These are phyloP conservation scores for Yamadazyma paraphyllophila DNA, from an alignment of 805 yeast species.

Conservation along the genomic window DNA sequence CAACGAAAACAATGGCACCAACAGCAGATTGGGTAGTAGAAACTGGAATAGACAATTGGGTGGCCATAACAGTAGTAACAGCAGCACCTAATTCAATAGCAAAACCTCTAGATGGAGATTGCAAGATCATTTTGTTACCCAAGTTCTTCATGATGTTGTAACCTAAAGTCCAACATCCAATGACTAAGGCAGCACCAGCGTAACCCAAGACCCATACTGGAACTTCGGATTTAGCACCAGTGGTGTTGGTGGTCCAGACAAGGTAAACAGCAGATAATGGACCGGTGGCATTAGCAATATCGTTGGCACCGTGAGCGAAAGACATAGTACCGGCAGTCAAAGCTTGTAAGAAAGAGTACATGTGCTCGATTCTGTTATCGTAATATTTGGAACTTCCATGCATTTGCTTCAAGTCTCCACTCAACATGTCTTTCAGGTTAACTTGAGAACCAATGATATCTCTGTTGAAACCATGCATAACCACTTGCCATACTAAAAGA, in stretches of 20 bases:
- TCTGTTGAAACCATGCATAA: slow-evolving; percentile 60
- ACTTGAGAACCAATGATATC: slow-evolving; percentile 58
- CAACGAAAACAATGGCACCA: slow-evolving; percentile 76
- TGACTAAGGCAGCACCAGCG: slow-evolving; percentile 63
- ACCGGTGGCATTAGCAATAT: slow-evolving; percentile 75
- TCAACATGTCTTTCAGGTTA: slow-evolving; percentile 33
- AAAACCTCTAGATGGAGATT: slow-evolving; percentile 78
- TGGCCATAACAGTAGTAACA: slow-evolving; percentile 69
- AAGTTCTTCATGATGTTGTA: slow-evolving; percentile 66
- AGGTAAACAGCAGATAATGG: slow-evolving; percentile 66
- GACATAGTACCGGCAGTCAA: slow-evolving; percentile 78
- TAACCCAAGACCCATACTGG: slow-evolving; percentile 72
- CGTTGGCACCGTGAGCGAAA: slow-evolving; percentile 81
- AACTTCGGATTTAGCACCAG: slow-evolving; percentile 49
- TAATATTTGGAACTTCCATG: slow-evolving; percentile 62
- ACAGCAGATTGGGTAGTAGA: slow-evolving; percentile 79
- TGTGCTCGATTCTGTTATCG: slow-evolving; percentile 66
- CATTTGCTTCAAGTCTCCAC: slow-evolving; percentile 48
- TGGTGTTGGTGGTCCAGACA: slow-evolving; percentile 55
- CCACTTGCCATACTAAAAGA: slow-evolving; percentile 35
- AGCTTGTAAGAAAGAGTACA: slow-evolving; percentile 67
- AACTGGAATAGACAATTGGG: slow-evolving; percentile 67
- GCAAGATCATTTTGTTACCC: slow-evolving; percentile 72
- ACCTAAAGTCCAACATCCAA: slow-evolving; percentile 72
- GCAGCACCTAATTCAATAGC: slow-evolving; percentile 79